These are phyloP conservation scores for Cystobasidium onofrii DNA, from an alignment of 768 basidiomycete species.

Conservation along the genomic window DNA sequence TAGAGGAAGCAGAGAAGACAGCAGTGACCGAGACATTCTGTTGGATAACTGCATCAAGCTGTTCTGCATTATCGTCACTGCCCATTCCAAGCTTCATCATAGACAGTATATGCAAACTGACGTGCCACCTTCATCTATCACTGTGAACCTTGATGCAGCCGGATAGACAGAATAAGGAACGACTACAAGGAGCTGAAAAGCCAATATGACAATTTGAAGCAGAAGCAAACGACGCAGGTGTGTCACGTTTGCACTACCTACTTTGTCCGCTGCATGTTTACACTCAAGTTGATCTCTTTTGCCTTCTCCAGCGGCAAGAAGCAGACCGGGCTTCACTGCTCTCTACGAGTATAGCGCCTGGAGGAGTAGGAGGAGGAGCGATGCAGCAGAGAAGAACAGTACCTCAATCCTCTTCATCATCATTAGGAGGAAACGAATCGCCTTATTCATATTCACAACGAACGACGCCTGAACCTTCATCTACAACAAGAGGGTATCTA, in stretches of 20 bases:
- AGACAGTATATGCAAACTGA: no score
- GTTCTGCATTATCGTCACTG: no score
- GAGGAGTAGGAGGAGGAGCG: neutral
- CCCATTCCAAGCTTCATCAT: no score
- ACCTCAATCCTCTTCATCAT: constrained; percentile 2
- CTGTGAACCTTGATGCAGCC: no score
- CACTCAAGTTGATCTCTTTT: neutral
- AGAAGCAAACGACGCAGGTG: constrained; percentile 29
- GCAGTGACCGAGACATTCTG: no score
- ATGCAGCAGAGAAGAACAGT: constrained; percentile 5
- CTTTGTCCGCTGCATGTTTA: neutral
- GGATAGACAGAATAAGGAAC: constrained; percentile 79
- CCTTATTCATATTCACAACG: constrained; percentile 20
- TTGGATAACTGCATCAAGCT: neutral
- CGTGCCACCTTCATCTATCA: neutral
- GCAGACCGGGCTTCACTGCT: neutral
- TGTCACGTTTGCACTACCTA: neutral
- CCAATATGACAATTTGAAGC: constrained; percentile 71
- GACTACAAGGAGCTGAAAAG: constrained; percentile 74
- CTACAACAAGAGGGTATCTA: neutral
- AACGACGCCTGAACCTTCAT: constrained; percentile 1
- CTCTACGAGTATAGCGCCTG: constrained; percentile 1
- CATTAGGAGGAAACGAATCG: constrained; percentile 11
- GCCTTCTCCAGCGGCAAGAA: constrained; percentile 2
- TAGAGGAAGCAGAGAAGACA: neutral